phyloP scores from a whole-genome alignment of 2,329 filamentous ascomycete species.

The Ambrosiella xylebori region DNA sequence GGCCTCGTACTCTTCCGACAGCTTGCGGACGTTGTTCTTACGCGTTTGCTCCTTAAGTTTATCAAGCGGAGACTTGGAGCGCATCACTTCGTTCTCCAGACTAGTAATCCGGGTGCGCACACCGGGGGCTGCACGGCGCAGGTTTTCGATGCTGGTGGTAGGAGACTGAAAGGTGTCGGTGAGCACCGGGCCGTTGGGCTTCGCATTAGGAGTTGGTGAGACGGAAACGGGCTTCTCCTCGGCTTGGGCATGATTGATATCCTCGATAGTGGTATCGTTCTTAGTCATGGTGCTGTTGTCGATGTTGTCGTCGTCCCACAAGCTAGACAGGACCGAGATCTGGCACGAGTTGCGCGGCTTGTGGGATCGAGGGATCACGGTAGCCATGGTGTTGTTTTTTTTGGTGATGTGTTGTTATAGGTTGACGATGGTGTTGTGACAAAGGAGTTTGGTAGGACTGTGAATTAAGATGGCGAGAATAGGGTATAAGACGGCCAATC shows the following conservation, averaged over 20 bases:
- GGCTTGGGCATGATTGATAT: background rate
- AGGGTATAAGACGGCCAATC: background rate
- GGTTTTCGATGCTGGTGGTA: slow-evolving; percentile 10
- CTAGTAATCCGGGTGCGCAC: slow-evolving; percentile 12
- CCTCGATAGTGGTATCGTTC: background rate
- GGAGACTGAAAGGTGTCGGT: slow-evolving; percentile 9
- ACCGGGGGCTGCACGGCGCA: slow-evolving; percentile 11
- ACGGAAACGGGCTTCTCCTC: background rate
- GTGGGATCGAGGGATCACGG: slow-evolving; percentile 2
- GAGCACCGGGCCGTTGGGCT: background rate
- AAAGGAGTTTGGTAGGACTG: too few relatives aligned
- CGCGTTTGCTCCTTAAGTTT: slow-evolving; percentile 13
- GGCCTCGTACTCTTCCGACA: slow-evolving; percentile 12
- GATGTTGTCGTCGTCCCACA: slow-evolving; percentile 10
- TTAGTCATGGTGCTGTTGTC: slow-evolving; percentile 1
- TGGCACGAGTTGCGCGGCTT: slow-evolving; percentile 10
- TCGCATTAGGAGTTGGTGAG: background rate
- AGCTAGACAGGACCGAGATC: slow-evolving; percentile 14
- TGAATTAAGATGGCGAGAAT: background rate
- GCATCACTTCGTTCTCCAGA: slow-evolving; percentile 11
- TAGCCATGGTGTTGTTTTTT: background rate
- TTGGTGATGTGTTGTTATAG: background rate
- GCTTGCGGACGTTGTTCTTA: slow-evolving; percentile 5
- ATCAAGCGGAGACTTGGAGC: slow-evolving; percentile 13
- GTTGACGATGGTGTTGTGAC: background rate